Percentiles rank a stretch among this genome's conserved stretches.
phyloP scores from a whole-genome alignment of 139 green algal genomes.

The Chlamydomonas schloesseri region DNA sequence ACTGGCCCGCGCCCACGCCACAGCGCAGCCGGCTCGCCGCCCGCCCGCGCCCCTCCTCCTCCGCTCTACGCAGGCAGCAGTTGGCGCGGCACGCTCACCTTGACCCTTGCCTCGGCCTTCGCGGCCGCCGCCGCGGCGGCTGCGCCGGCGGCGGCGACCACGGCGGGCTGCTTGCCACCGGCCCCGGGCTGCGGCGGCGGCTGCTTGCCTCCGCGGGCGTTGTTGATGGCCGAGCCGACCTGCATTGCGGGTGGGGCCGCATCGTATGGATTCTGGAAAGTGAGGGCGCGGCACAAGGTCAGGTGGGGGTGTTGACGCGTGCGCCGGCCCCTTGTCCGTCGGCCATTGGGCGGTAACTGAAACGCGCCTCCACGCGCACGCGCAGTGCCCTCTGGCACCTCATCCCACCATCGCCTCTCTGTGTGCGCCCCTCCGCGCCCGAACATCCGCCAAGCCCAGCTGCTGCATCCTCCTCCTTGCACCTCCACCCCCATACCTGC shows the following conservation, averaged over 20 bases:
- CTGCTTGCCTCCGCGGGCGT: background rate
- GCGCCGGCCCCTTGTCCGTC: no score
- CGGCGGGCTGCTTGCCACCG: background rate
- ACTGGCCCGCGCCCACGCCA: background rate
- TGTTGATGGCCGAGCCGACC: slow-evolving; percentile 4
- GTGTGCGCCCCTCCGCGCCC: no score
- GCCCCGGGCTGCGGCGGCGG: background rate
- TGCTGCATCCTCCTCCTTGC: no score
- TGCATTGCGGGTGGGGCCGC: background rate
- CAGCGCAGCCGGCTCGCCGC: background rate
- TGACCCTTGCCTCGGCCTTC: background rate
- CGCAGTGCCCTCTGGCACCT: no score
- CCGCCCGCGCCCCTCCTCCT: background rate
- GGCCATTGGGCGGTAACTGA: no score
- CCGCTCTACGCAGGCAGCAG: background rate
- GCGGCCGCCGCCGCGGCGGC: background rate
- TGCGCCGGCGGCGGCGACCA: background rate
- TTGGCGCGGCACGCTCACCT: background rate
- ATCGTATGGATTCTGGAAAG: no score
- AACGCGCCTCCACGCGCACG: no score
- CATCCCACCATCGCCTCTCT: no score
- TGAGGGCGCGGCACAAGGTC: no score
- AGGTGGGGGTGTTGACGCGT: no score
- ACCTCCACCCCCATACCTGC: no score
- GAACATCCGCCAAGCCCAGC: no score